Evolutionary conservation across 202 grass and related monocot genomes (phyloP), one percentile per base, ranked within the genome.

Genomic region (Panicum virgatum): DNA sequence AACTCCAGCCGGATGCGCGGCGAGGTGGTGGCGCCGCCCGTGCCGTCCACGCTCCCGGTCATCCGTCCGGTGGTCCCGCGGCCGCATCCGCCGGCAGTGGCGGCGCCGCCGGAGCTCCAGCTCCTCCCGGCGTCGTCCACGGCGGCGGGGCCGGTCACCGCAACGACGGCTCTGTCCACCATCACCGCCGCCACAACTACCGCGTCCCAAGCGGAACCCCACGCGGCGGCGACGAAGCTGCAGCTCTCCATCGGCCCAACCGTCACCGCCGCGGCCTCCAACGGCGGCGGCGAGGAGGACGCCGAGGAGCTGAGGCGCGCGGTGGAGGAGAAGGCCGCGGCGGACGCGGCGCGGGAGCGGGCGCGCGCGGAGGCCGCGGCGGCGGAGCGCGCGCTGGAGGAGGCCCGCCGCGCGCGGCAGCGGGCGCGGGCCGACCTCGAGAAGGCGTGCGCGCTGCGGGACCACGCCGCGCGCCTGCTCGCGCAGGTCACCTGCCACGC

Each of bases 401-500:
- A 92, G 23, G 96, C 96, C 0, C 91, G 76, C 44, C 89, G 89
- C 63, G 90, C 92, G 50, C 86, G 88, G 29, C 92, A 90, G 62
- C 86, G 80, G 15, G 92, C 95, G 1, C 82, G 80, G 38, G 78
- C 50, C 45, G 95, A 98, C 62, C 92, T 98, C 27, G 79, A 73
- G 72, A 94, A 91, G 66, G 95, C 96, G 56, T 83, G 71, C 78
- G 73, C 83, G 61, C 70, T 93, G 65, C 86, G 80, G 27, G 92
- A 98, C 58, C 86, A 89, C 64, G 89, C 96, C 7, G 78, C 82
- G 67, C 73, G 81, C 37, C 84, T 96, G 80, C 88, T 98, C 0
- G 84, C 88, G 72, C 91, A 98, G 43, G 77, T 98, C 27, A 98
- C 92, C 25, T 98, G 96, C 80, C 80, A 96, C 83, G 85, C 90